phyloP scores from a whole-genome alignment of 768 basidiomycete species.

The Suillus weaverae region DNA sequence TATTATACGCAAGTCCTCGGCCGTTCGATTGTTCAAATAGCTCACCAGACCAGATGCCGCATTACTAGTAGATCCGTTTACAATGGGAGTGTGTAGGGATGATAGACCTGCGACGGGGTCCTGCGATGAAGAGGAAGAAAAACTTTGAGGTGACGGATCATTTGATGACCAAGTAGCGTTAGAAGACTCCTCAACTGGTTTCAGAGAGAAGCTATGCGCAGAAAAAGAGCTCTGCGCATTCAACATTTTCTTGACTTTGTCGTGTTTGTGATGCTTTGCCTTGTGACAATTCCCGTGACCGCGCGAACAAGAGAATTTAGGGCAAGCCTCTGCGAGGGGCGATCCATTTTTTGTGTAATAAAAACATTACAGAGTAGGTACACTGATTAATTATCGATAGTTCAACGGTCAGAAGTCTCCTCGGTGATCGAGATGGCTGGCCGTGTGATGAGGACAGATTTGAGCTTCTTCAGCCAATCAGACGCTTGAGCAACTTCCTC shows the following conservation, averaged over 20 bases:
- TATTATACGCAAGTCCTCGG: slow-evolving; percentile 53
- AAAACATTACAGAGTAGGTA: not conserved
- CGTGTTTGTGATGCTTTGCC: slow-evolving; percentile 41
- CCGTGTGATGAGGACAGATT: slow-evolving; percentile 32
- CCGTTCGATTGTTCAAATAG: slow-evolving; percentile 39
- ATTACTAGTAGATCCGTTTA: slow-evolving; percentile 21
- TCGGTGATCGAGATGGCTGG: slow-evolving; percentile 4
- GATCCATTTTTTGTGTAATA: not conserved
- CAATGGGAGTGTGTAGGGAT: slow-evolving; percentile 7
- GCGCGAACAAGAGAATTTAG: slow-evolving; percentile 36
- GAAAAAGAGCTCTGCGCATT: slow-evolving; percentile 28
- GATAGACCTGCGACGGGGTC: slow-evolving; percentile 29
- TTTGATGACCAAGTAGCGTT: slow-evolving; percentile 9
- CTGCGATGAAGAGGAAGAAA: slow-evolving; percentile 9
- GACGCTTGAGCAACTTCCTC: slow-evolving; percentile 77
- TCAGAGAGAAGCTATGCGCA: slow-evolving; percentile 28
- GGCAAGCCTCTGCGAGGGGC: slow-evolving; percentile 23
- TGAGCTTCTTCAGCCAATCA: slow-evolving; percentile 66
- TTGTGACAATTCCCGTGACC: slow-evolving; percentile 38
- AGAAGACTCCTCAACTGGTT: slow-evolving; percentile 14
- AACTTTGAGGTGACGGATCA: slow-evolving; percentile 8
- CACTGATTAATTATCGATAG: not conserved
- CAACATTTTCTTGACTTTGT: slow-evolving; percentile 36
- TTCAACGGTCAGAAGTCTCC: not conserved
- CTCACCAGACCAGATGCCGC: slow-evolving; percentile 19